A percentile compares a stretch with the other conserved stretches of the same genome.
Evolutionary conservation across 1,139 yeast species (phyloP).

Genomic region (Sugiyamaella xylanicola): DNA sequence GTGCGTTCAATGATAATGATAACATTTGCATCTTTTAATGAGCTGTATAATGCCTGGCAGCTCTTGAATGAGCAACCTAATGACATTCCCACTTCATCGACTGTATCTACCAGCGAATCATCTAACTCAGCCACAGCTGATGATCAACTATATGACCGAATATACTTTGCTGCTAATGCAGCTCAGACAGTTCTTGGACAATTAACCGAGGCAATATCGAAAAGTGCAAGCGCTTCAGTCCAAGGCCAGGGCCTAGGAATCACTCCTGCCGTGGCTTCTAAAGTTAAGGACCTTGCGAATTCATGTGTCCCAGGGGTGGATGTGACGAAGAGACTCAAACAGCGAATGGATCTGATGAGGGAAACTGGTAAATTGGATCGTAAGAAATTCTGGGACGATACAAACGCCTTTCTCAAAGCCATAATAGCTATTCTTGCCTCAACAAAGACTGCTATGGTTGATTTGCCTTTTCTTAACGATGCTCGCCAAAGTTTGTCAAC

Average conservation of each 20-base stretch:
- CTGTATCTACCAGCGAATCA: slow-evolving; percentile 5
- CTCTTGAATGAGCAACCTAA: slow-evolving; percentile 45
- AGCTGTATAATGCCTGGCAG: slow-evolving; percentile 69
- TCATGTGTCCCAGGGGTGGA: slow-evolving; percentile 84
- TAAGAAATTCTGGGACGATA: slow-evolving; percentile 80
- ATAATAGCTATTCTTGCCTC: slow-evolving; percentile 81
- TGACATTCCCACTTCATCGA: slow-evolving; percentile 27
- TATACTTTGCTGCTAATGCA: slow-evolving; percentile 69
- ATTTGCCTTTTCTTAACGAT: slow-evolving; percentile 76
- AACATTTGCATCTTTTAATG: slow-evolving; percentile 72
- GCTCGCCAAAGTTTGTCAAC: slow-evolving; percentile 79
- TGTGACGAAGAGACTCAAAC: slow-evolving; percentile 66
- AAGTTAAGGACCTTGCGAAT: slow-evolving; percentile 74
- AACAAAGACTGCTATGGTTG: slow-evolving; percentile 80
- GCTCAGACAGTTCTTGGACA: slow-evolving; percentile 82
- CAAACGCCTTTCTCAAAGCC: slow-evolving; percentile 78
- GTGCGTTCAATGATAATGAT: slow-evolving; percentile 73
- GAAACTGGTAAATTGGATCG: slow-evolving; percentile 56
- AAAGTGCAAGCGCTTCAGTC: slow-evolving; percentile 63
- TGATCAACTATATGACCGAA: slow-evolving; percentile 72
- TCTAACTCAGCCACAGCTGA: slow-evolving; percentile 56
- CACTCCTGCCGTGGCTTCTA: slow-evolving; percentile 54
- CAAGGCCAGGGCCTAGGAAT: slow-evolving; percentile 33
- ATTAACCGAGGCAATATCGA: slow-evolving; percentile 72
- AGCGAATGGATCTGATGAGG: slow-evolving; percentile 55